phyloP scores from a whole-genome alignment of 2,329 filamentous ascomycete genomes.

The Calonectria hongkongensis region DNA sequence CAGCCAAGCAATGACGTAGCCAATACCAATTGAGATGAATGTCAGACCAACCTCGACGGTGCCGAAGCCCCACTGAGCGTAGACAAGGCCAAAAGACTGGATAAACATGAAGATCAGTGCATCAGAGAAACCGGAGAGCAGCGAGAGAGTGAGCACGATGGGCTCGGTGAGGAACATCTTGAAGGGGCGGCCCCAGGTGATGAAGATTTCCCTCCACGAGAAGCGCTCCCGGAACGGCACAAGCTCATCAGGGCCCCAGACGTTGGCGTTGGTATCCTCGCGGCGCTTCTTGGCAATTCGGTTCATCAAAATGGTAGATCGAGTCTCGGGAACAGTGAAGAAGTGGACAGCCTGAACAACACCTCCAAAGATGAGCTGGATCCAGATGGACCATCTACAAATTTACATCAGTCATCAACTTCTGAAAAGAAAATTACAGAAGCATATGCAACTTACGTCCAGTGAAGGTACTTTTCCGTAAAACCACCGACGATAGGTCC shows the following conservation, averaged over 20 bases:
- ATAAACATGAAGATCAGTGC: constrained; percentile 87
- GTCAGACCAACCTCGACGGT: constrained; percentile 74
- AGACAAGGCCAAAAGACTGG: constrained; percentile 81
- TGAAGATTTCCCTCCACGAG: constrained; percentile 72
- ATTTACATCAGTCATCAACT: constrained; percentile 35
- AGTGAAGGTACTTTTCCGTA: constrained; percentile 78
- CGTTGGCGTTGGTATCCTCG: constrained; percentile 73
- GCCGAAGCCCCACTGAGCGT: constrained; percentile 79
- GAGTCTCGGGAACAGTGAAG: constrained; percentile 84
- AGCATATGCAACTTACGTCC: constrained; percentile 70
- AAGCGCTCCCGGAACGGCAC: constrained; percentile 76
- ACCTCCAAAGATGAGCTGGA: constrained; percentile 86
- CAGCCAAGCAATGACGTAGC: constrained; percentile 78
- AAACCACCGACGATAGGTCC: constrained; percentile 89
- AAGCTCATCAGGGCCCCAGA: constrained; percentile 85
- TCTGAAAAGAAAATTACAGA: background rate
- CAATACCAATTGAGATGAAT: constrained; percentile 80
- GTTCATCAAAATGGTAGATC: constrained; percentile 86
- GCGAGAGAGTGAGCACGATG: constrained; percentile 81
- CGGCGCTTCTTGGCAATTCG: constrained; percentile 84
- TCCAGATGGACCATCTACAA: constrained; percentile 82
- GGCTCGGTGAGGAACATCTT: constrained; percentile 84
- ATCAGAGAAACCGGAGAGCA: constrained; percentile 83
- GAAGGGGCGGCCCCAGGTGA: constrained; percentile 79
- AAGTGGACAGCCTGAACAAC: constrained; percentile 81